Conservation (phyloP, 1,284 basidiomycete genomes). For the Ceratobasidium papillatum region DNA sequence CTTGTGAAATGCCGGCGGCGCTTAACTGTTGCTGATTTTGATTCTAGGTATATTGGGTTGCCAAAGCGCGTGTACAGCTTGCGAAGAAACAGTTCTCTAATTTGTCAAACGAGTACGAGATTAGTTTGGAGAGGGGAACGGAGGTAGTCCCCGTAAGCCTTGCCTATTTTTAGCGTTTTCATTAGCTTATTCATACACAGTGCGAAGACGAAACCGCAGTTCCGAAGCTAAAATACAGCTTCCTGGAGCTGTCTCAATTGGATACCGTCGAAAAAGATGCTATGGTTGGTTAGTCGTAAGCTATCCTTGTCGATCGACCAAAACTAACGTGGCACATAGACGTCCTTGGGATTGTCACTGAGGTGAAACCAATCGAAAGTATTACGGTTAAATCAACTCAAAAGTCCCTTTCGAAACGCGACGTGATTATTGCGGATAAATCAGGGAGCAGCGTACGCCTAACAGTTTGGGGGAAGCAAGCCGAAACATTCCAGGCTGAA, state of each 20-base stretch:
- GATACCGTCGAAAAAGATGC: slow-evolving; percentile 76
- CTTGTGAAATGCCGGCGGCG: neutral
- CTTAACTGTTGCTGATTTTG: neutral
- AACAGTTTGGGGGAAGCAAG: slow-evolving; percentile 97
- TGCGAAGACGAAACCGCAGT: slow-evolving; percentile 79
- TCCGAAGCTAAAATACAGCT: slow-evolving; percentile 85
- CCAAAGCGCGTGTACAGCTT: slow-evolving; percentile 89
- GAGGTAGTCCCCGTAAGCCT: slow-evolving; percentile 59
- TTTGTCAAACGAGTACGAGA: slow-evolving; percentile 93
- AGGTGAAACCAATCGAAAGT: slow-evolving; percentile 72
- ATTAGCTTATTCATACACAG: slow-evolving; percentile 54
- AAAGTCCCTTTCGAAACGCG: slow-evolving; percentile 83
- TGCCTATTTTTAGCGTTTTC: slow-evolving; percentile 2
- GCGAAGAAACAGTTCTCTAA: slow-evolving; percentile 98
- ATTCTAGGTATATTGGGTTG: slow-evolving; percentile 74
- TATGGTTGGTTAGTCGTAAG: slow-evolving; percentile 68
- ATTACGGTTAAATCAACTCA: slow-evolving; percentile 78
- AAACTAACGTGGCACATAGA: slow-evolving; percentile 60
- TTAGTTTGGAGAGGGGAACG: slow-evolving; percentile 84
- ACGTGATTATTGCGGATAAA: slow-evolving; percentile 87
- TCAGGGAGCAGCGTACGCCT: slow-evolving; percentile 82
- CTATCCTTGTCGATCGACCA: slow-evolving; percentile 50
- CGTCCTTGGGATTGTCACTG: slow-evolving; percentile 85
- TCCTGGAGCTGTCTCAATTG: slow-evolving; percentile 73
- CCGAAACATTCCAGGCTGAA: slow-evolving; percentile 75